These are phyloP conservation scores for Aspergillus bertholletiae DNA, from an alignment of 495 filamentous ascomycete species.

Conservation along the genomic window DNA sequence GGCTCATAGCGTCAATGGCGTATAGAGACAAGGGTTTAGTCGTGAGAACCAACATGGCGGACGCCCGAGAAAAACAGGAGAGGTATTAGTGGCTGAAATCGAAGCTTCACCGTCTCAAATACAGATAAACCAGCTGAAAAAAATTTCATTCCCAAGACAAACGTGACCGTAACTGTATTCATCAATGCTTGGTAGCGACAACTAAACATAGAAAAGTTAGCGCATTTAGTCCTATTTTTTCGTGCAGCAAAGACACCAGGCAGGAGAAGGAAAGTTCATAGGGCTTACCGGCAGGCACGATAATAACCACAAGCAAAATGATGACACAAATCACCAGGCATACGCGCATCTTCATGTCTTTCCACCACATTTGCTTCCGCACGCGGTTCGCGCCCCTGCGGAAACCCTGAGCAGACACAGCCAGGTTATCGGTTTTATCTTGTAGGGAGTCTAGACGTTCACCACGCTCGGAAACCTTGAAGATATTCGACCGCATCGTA, in stretches of 20 bases:
- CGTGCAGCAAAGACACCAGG: background rate
- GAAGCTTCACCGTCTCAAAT: slow-evolving; percentile 32
- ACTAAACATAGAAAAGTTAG: slow-evolving; percentile 23
- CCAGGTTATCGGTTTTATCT: slow-evolving; percentile 94
- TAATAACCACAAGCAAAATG: slow-evolving; percentile 84
- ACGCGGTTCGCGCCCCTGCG: slow-evolving; percentile 92
- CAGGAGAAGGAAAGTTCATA: slow-evolving; percentile 3
- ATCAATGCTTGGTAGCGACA: slow-evolving; percentile 29
- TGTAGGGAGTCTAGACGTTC: slow-evolving; percentile 84
- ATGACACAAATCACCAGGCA: slow-evolving; percentile 87
- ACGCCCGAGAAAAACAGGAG: slow-evolving; percentile 40
- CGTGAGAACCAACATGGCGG: slow-evolving; percentile 33
- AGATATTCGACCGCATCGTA: slow-evolving; percentile 92
- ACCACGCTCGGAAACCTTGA: slow-evolving; percentile 88
- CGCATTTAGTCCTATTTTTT: background rate
- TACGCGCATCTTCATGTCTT: slow-evolving; percentile 99
- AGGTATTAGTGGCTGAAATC: slow-evolving; percentile 45
- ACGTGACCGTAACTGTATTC: slow-evolving; percentile 24
- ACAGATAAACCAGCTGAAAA: slow-evolving; percentile 29
- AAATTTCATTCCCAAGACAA: slow-evolving; percentile 29
- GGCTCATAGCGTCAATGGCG: slow-evolving; percentile 31
- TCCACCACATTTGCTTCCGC: slow-evolving; percentile 92
- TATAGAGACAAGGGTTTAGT: slow-evolving; percentile 35
- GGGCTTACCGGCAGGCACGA: slow-evolving; percentile 75
- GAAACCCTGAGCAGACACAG: slow-evolving; percentile 86